Evolutionary conservation across 23 red algal genomes (phyloP).

Genomic region (Gracilaria caudata): DNA sequence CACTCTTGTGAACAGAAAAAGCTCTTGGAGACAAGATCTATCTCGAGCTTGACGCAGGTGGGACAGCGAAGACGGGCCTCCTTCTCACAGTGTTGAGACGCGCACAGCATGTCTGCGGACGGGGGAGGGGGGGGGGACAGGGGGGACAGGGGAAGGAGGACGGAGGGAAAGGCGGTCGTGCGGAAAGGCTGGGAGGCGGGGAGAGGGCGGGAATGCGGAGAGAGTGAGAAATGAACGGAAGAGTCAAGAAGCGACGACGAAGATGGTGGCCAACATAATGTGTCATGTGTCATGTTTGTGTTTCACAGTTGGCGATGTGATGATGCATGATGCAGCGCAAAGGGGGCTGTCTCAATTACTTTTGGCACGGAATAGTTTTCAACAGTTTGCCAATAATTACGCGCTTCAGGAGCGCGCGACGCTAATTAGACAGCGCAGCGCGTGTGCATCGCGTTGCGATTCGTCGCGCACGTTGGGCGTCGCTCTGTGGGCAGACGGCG

Average conservation of each 20-base stretch:
- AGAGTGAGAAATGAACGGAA: too few relatives aligned
- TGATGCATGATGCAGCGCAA: too few relatives aligned
- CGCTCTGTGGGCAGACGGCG: background rate
- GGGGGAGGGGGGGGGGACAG: background rate
- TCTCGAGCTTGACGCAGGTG: constrained; percentile 81
- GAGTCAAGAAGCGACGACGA: too few relatives aligned
- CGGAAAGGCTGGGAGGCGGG: too few relatives aligned
- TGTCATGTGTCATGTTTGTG: too few relatives aligned
- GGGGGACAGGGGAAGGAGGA: background rate
- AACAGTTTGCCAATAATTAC: too few relatives aligned
- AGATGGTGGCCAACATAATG: too few relatives aligned
- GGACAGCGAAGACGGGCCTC: constrained; percentile 66
- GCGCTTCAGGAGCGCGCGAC: too few relatives aligned
- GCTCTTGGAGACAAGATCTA: constrained; percentile 21
- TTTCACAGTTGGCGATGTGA: too few relatives aligned
- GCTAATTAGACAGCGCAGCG: background rate
- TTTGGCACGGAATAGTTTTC: too few relatives aligned
- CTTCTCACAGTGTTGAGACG: constrained; percentile 43
- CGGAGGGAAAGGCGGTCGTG: background rate
- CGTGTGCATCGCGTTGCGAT: background rate
- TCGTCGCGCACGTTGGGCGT: background rate
- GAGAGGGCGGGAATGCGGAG: too few relatives aligned
- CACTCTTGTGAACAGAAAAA: constrained; percentile 91
- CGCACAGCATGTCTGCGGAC: constrained; percentile 51
- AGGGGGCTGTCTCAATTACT: too few relatives aligned